Evolutionary conservation across 768 basidiomycete species (phyloP).

Genomic region (Collybiopsis luxurians): DNA sequence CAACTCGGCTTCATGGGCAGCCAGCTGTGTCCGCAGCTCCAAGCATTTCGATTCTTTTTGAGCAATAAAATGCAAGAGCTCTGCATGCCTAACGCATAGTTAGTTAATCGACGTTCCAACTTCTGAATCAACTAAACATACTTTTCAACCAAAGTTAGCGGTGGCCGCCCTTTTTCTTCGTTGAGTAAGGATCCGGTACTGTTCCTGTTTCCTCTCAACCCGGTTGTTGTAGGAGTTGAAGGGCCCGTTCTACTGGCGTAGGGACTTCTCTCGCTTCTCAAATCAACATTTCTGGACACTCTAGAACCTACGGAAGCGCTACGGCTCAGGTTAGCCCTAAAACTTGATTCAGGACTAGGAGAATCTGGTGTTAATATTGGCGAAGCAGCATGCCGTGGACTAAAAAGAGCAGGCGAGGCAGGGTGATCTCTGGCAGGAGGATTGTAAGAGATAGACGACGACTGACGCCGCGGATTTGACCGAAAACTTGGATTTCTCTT

Average conservation of each 20-base stretch:
- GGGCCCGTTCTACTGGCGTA: neutral
- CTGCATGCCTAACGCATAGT: slow-evolving; percentile 57
- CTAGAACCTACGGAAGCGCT: slow-evolving; percentile 18
- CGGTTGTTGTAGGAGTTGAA: neutral
- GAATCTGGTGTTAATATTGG: neutral
- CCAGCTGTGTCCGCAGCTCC: slow-evolving; percentile 74
- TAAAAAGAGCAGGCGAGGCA: slow-evolving; percentile 10
- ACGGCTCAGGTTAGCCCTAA: slow-evolving; percentile 10
- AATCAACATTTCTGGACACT: slow-evolving; percentile 2
- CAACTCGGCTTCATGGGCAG: slow-evolving; percentile 70
- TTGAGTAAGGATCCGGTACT: slow-evolving; percentile 21
- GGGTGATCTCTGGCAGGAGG: slow-evolving; percentile 28
- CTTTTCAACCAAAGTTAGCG: slow-evolving; percentile 72
- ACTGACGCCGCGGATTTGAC: slow-evolving; percentile 36
- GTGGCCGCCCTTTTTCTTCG: slow-evolving; percentile 30
- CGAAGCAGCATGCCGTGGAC: slow-evolving; percentile 8
- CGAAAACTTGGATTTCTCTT: slow-evolving; percentile 10
- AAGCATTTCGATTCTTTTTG: slow-evolving; percentile 85
- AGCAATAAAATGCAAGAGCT: slow-evolving; percentile 79
- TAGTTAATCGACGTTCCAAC: neutral
- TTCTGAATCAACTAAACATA: slow-evolving; percentile 30
- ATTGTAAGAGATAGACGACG: slow-evolving; percentile 56
- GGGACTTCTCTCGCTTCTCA: neutral
- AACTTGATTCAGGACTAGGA: neutral
- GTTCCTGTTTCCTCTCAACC: slow-evolving; percentile 23